Evolutionary conservation across 2,329 filamentous ascomycete species (phyloP).

Genomic region (Emergomyces orientalis): DNA sequence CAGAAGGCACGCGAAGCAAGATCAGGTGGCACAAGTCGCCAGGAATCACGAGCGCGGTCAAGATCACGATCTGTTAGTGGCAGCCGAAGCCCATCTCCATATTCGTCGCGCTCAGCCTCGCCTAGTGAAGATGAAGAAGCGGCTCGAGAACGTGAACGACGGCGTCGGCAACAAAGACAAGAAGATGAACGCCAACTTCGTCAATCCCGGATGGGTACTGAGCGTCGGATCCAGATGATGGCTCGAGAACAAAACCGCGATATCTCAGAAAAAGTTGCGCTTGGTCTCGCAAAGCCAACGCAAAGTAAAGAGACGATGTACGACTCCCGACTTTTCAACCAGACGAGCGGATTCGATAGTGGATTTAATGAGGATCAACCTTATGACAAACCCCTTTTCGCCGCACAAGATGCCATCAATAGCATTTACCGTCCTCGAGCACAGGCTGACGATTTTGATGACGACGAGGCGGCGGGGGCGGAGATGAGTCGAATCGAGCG

Average conservation of each 20-base stretch:
- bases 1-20: conserved; percentile 86
- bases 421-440: conserved; percentile 82
- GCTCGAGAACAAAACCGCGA: conserved; percentile 92
- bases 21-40: conserved; percentile 43
- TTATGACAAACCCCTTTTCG: conserved; percentile 95
- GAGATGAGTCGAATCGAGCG: conserved; percentile 86
- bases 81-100: conserved; percentile 35
- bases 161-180: conserved; percentile 64
- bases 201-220: conserved; percentile 90
- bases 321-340: conserved; percentile 90
- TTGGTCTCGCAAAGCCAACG: conserved; percentile 90
- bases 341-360: conserved; percentile 77
- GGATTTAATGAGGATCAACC: conserved; percentile 97
- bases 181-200: conserved; percentile 85
- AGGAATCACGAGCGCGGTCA: conserved; percentile 38
- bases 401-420: conserved; percentile 86
- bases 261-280: conserved; percentile 91
- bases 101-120: conserved; percentile 37
- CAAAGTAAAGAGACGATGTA: conserved; percentile 92
- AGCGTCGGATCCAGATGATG: conserved; percentile 84
- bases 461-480: conserved; percentile 67
- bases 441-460: conserved; percentile 61
- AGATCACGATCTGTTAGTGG: conserved; percentile 42
- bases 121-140: conserved; percentile 58
- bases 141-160: conserved; percentile 64